A percentile compares a stretch with the other conserved stretches of the same genome.
Evolutionary conservation across 2,329 filamentous ascomycete species (phyloP).

Genomic region (Zymoseptoria brevis): DNA sequence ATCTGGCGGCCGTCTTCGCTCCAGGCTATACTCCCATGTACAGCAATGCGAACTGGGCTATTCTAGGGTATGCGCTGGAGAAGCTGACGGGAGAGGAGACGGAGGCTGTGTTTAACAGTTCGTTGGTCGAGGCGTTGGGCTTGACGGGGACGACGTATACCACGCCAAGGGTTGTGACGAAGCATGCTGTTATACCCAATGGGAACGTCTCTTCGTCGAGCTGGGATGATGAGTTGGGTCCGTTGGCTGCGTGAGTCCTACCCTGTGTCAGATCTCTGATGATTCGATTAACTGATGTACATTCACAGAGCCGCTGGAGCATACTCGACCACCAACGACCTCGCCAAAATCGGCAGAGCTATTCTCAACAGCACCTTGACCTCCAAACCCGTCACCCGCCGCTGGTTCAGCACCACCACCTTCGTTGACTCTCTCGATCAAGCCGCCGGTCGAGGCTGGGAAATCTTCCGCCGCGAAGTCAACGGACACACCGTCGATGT

Average conservation of each 20-base stretch:
- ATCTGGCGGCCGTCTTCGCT: constrained; percentile 11
- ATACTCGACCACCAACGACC: constrained; percentile 14
- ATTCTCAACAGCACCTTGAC: constrained; percentile 40
- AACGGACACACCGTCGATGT: constrained; percentile 39
- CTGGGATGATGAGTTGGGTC: constrained; percentile 23
- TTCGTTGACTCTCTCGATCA: constrained; percentile 32
- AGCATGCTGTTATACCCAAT: constrained; percentile 8
- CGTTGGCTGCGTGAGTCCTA: constrained; percentile 35
- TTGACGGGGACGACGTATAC: constrained; percentile 10
- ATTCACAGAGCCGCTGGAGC: constrained; percentile 7
- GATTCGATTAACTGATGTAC: constrained; percentile 7
- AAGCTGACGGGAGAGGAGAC: constrained; percentile 1
- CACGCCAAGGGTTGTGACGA: constrained; percentile 5
- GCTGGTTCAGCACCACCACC: constrained; percentile 40
- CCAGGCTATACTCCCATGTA: constrained; percentile 13
- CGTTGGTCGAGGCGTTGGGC: constrained; percentile 8
- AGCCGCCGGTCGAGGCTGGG: constrained; percentile 42
- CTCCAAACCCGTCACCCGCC: constrained; percentile 32
- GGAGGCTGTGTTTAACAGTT: constrained; percentile 8
- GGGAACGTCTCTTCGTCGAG: constrained; percentile 6
- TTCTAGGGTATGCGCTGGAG: constrained; percentile 10
- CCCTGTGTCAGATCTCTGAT: constrained; percentile 33
- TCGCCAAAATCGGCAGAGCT: constrained; percentile 30
- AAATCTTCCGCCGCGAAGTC: constrained; percentile 37
- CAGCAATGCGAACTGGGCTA: constrained; percentile 15